phyloP scores from a whole-genome alignment of 768 basidiomycete species.

The Lactarius quietus region DNA sequence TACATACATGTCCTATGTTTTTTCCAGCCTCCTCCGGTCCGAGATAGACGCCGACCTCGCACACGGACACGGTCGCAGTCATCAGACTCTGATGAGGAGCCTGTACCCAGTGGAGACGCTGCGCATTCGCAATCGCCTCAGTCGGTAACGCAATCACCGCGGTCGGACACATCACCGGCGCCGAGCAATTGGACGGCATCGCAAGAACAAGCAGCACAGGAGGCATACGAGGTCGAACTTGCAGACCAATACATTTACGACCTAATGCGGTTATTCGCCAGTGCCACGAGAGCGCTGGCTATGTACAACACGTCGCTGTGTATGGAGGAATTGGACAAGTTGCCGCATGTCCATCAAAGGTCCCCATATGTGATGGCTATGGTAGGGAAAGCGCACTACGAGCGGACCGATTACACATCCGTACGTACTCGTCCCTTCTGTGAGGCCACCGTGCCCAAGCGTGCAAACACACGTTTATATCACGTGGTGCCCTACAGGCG shows the following conservation, averaged over 20 bases:
- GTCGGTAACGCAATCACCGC: constrained; percentile 32
- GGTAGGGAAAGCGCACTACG: constrained; percentile 86
- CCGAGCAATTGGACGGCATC: constrained; percentile 59
- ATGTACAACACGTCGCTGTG: constrained; percentile 74
- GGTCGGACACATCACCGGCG: constrained; percentile 55
- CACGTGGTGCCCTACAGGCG: constrained; percentile 50
- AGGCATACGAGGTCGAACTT: constrained; percentile 63
- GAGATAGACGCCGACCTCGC: constrained; percentile 59
- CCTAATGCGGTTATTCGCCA: constrained; percentile 76
- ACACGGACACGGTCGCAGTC: constrained; percentile 56
- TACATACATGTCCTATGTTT: not conserved
- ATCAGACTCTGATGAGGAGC: constrained; percentile 68
- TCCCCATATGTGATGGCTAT: constrained; percentile 78
- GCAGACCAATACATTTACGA: constrained; percentile 84
- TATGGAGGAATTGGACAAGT: constrained; percentile 67
- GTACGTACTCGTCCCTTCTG: constrained; percentile 45
- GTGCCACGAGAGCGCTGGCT: constrained; percentile 69
- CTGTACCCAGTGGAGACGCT: constrained; percentile 42
- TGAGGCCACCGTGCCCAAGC: not conserved
- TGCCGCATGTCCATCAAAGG: constrained; percentile 70
- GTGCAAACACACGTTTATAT: constrained; percentile 19
- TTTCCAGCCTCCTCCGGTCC: constrained; percentile 37
- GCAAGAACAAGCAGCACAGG: constrained; percentile 70
- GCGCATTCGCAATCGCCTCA: constrained; percentile 58
- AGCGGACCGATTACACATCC: constrained; percentile 81